These are phyloP conservation scores for Chlorella sp. DNA, from an alignment of 139 green algal genomes.

Conservation along the genomic window DNA sequence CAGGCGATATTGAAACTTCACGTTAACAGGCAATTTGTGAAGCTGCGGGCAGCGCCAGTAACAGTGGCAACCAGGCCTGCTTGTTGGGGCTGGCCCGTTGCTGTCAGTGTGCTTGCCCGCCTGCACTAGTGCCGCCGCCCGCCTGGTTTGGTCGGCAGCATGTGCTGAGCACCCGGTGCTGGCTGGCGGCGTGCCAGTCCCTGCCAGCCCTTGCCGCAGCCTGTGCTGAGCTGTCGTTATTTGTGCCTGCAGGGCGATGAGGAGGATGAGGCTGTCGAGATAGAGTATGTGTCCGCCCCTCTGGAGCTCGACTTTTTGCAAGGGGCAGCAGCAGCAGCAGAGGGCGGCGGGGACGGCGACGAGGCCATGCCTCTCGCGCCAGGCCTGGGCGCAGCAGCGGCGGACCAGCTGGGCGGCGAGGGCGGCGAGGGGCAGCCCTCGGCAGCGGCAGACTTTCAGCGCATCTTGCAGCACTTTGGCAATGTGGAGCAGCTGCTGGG, in stretches of 20 bases:
- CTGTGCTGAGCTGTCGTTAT: not conserved
- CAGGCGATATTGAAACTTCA: not conserved
- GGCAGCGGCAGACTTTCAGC: conserved; percentile 66
- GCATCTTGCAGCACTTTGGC: conserved; percentile 77
- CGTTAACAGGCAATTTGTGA: not conserved
- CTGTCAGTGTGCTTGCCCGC: no score
- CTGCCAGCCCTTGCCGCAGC: no score
- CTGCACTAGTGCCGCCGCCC: no score
- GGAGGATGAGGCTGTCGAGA: conserved; percentile 54
- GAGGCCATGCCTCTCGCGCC: not conserved
- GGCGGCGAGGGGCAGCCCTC: conserved; percentile 1
- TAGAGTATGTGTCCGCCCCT: conserved; percentile 75
- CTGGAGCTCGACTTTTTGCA: conserved; percentile 50
- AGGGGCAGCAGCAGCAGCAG: not conserved
- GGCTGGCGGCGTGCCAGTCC: no score
- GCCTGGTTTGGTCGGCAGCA: not conserved
- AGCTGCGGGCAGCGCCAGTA: not conserved
- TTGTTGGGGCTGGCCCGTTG: no score
- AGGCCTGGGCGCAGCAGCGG: conserved; percentile 14
- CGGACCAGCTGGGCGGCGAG: not conserved
- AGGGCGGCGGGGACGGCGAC: not conserved
- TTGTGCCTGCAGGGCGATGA: not conserved
- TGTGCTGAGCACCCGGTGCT: no score
- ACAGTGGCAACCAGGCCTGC: not conserved
- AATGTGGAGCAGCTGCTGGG: conserved; percentile 68